Evolutionary conservation across 2,329 filamentous ascomycete genomes (phyloP).

Genomic region (Penicillium expansum): DNA sequence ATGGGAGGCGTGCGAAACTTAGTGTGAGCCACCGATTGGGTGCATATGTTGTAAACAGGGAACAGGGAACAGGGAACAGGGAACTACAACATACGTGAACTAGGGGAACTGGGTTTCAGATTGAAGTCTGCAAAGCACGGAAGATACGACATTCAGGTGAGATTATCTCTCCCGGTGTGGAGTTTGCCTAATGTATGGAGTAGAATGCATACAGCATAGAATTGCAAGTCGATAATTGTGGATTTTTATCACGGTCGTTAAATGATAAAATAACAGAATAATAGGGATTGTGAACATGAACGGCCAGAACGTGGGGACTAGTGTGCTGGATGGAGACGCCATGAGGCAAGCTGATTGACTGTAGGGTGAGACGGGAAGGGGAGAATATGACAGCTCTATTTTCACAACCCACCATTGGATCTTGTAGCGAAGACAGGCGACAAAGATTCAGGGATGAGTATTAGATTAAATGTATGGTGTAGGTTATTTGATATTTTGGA

Average conservation of each 20-base stretch:
- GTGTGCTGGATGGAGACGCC: slow-evolving; percentile 11
- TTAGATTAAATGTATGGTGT: neutral
- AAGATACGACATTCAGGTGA: neutral
- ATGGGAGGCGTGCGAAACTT: slow-evolving; percentile 17
- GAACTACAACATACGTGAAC: too few species aligned
- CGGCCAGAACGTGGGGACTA: slow-evolving; percentile 18
- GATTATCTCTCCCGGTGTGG: neutral
- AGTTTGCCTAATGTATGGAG: neutral
- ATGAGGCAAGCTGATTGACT: neutral
- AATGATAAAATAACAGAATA: neutral
- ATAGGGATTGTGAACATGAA: slow-evolving; percentile 4
- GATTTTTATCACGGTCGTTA: neutral
- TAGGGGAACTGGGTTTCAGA: neutral
- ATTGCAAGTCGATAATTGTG: neutral
- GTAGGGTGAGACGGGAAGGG: slow-evolving; percentile 10
- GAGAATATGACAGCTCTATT: slow-evolving; percentile 35
- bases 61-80: neutral
- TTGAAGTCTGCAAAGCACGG: neutral
- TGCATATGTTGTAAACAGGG: slow-evolving; percentile 1
- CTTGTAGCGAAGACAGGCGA: neutral
- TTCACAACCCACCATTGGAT: slow-evolving; percentile 15
- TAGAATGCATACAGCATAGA: slow-evolving; percentile 5
- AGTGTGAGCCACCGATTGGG: slow-evolving; percentile 6
- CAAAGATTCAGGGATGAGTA: neutral
- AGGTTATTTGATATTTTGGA: neutral